A percentile compares a stretch with the other conserved stretches of the same genome.
Evolutionary conservation across 495 filamentous ascomycete species (phyloP).

Genomic region (Astrothelium macrocarpum): DNA sequence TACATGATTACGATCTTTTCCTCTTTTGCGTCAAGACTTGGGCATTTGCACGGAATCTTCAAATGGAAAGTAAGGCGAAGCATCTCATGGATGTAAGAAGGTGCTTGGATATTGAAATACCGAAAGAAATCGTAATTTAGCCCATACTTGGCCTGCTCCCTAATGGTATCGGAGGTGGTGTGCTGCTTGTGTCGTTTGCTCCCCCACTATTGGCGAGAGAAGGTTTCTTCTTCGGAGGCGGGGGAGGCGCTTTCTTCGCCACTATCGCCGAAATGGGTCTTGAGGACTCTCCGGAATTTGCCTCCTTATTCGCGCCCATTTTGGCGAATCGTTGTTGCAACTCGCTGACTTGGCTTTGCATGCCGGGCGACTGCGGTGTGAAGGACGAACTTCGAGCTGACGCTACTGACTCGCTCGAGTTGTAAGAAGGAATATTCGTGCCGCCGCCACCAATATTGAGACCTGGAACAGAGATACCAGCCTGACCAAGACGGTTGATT

Average conservation of each 20-base stretch:
- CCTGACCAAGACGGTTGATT: slow-evolving; percentile 55
- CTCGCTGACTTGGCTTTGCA: slow-evolving; percentile 44
- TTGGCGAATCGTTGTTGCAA: slow-evolving; percentile 60
- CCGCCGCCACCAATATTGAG: slow-evolving; percentile 55
- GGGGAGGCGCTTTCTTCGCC: slow-evolving; percentile 17
- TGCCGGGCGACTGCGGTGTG: slow-evolving; percentile 12
- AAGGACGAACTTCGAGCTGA: slow-evolving; percentile 10
- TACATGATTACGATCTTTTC: background rate
- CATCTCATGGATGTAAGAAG: too few relatives aligned
- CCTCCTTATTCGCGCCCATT: slow-evolving; percentile 49
- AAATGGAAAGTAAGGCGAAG: background rate
- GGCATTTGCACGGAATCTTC: background rate
- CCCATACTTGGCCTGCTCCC: slow-evolving; percentile 15
- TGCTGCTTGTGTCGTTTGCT: background rate
- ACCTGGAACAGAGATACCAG: slow-evolving; percentile 74
- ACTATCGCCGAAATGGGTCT: slow-evolving; percentile 28
- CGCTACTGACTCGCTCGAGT: slow-evolving; percentile 22
- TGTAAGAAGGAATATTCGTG: slow-evolving; percentile 6
- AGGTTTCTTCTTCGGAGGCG: slow-evolving; percentile 22
- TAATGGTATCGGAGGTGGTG: slow-evolving; percentile 21
- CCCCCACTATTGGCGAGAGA: slow-evolving; percentile 4
- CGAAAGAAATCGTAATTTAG: background rate
- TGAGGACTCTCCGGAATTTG: slow-evolving; percentile 45
- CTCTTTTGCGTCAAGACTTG: background rate
- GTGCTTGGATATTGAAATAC: background rate